Percentiles rank a stretch among this genome's conserved stretches.
phyloP scores from a whole-genome alignment of 2,329 filamentous ascomycete species.

The Pseudocercospora fijiensis region DNA sequence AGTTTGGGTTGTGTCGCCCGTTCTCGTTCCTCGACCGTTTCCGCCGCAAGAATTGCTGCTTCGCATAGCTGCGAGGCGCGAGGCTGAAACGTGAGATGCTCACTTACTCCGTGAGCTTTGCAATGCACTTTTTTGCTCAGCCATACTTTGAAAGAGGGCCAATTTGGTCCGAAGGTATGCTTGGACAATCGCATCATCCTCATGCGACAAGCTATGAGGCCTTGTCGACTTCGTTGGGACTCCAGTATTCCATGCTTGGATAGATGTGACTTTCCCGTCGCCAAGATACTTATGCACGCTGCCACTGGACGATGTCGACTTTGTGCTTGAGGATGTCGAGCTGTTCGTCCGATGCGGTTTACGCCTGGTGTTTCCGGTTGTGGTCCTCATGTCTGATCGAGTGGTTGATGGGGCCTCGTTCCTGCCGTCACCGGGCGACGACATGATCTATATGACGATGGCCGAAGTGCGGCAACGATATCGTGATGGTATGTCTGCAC shows the following conservation, averaged over 20 bases:
- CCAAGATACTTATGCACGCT: conserved; percentile 26
- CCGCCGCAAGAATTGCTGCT: background rate
- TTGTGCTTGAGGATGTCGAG: conserved; percentile 16
- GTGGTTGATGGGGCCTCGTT: conserved; percentile 1
- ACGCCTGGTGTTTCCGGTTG: conserved; percentile 2
- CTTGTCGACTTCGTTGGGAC: conserved; percentile 26
- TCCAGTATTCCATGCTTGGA: conserved; percentile 33
- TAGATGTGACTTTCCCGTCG: conserved; percentile 28
- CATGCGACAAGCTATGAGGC: conserved; percentile 10
- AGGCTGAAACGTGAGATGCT: background rate
- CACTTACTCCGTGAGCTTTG: conserved; percentile 9
- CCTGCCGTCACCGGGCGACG: conserved; percentile 14
- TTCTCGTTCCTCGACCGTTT: background rate
- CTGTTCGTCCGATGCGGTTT: conserved; percentile 12
- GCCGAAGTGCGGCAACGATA: background rate
- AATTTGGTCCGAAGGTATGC: conserved; percentile 41
- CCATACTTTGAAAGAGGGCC: conserved; percentile 36
- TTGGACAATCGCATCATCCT: conserved; percentile 32
- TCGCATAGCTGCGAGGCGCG: background rate
- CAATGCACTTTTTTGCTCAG: conserved; percentile 12
- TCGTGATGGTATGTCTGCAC: background rate
- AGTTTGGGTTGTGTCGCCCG: background rate
- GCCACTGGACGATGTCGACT: conserved; percentile 16
- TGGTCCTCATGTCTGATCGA: background rate
- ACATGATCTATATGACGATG: conserved; percentile 15